These are phyloP conservation scores for Starmerella vaccinii DNA, from an alignment of 805 yeast genomes.

Conservation along the genomic window DNA sequence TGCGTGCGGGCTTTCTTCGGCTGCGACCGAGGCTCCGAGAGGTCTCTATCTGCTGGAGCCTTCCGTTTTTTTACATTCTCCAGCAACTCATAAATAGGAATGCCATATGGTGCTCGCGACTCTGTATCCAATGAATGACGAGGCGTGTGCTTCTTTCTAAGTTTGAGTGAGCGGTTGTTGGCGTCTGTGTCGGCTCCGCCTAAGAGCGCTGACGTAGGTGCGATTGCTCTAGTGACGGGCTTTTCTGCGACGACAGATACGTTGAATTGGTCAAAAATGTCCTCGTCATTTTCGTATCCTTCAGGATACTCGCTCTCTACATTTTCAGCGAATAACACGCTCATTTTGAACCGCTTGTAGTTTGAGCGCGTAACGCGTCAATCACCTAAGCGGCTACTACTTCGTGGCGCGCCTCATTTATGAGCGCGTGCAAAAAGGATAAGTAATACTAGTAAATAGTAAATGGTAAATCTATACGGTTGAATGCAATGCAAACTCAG, in stretches of 20 bases:
- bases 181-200: not conserved
- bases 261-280: not conserved
- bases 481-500: no score
- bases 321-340: not conserved
- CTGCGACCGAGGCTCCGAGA: not conserved
- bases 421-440: not conserved
- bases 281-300: not conserved
- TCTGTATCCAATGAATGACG: not conserved
- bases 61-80: not conserved
- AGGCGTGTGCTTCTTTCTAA: not conserved
- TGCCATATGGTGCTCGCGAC: conserved; percentile 18
- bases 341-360: not conserved
- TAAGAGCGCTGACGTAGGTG: no score
- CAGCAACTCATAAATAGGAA: conserved; percentile 20
- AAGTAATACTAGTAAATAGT: not conserved
- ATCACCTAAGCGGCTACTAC: not conserved
- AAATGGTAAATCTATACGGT: no score
- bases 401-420: not conserved
- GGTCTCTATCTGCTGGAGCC: not conserved
- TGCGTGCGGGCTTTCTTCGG: not conserved
- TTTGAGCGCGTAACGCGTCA: not conserved
- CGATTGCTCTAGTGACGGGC: no score
- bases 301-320: not conserved
- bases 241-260: not conserved
- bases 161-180: not conserved